Evolutionary conservation across 2,329 filamentous ascomycete species (phyloP), one percentile per base, ranked within the genome.

Genomic region (Elsinoe batatas): DNA sequence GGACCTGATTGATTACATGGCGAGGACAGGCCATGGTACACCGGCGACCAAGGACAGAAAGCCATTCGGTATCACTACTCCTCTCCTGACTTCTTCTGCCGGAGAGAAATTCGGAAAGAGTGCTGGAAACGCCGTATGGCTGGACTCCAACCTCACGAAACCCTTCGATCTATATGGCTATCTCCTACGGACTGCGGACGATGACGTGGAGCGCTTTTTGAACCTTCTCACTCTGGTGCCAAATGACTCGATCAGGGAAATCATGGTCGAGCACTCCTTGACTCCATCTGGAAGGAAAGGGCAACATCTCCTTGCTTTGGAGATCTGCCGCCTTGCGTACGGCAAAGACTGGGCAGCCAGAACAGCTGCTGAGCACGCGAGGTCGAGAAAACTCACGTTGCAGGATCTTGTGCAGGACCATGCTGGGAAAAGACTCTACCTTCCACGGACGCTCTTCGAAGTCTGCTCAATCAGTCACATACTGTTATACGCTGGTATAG

Each of bases 61-160:
- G 56, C 88, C 91, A 0, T 80, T 91, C 59, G 93, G 93, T 6
- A 85, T 98, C 62, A 97, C 93, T 0, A 89, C 91, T 0, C 93
- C 93, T 0, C 79, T 98, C 1, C 75, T 98, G 36, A 95, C 90
- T 0, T 91, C 91, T 53, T 77, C 87, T 1, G 81, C 87, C 0
- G 93, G 93, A 15, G 82, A 82, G 66, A 98, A 98, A 70, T 91
- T 97, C 63, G 93, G 93, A 53, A 98, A 98, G 74, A 94, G 85
- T 60, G 87, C 89, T 1, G 91, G 91, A 22, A 97, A 97, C 68
- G 91, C 91, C 2, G 72, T 98, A 35, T 98, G 93, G 93, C 79
- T 98, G 2, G 89, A 96, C 68, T 77, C 78, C 54, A 83, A 85
- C 63, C 80, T 89, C 79, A 95, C 91, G 1, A 83, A 79, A 30